These are phyloP conservation scores for Perkinsus chesapeaki DNA, from an alignment of 169 alveolate species.

Conservation along the genomic window DNA sequence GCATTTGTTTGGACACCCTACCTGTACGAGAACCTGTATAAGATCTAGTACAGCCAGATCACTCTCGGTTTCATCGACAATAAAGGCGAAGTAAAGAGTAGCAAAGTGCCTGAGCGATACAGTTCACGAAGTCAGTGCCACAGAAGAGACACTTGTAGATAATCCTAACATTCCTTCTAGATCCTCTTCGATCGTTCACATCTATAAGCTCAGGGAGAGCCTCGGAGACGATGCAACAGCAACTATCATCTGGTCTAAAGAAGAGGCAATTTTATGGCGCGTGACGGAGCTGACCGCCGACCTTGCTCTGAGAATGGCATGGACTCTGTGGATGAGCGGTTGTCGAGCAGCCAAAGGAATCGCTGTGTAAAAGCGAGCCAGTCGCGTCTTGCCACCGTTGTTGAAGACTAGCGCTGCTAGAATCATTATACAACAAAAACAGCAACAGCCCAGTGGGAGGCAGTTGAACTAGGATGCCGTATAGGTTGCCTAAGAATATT, in stretches of 20 bases:
- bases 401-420: conserved; percentile 60
- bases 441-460: background rate
- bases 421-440: conserved; percentile 41
- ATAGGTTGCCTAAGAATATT: no score
- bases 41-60: conserved; percentile 76
- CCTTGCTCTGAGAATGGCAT: background rate
- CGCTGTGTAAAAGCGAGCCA: conserved; percentile 67
- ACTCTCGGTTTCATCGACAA: conserved; percentile 76
- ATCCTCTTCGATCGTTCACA: conserved; percentile 41
- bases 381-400: conserved; percentile 65
- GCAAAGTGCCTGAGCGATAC: conserved; percentile 65
- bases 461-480: no score
- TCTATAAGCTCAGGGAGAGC: background rate
- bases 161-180: conserved; percentile 49
- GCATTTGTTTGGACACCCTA: no score
- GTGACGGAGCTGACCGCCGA: background rate
- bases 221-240: conserved; percentile 58
- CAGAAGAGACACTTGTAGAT: conserved; percentile 48
- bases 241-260: conserved; percentile 42
- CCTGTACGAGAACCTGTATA: conserved; percentile 63
- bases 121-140: background rate
- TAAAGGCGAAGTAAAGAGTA: conserved; percentile 69
- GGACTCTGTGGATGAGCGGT: background rate
- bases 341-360: conserved; percentile 20
- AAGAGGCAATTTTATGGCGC: background rate